These are phyloP conservation scores for Cetraspora pellucida DNA, from an alignment of 192 early-diverging fungal genomes.

Conservation along the genomic window DNA sequence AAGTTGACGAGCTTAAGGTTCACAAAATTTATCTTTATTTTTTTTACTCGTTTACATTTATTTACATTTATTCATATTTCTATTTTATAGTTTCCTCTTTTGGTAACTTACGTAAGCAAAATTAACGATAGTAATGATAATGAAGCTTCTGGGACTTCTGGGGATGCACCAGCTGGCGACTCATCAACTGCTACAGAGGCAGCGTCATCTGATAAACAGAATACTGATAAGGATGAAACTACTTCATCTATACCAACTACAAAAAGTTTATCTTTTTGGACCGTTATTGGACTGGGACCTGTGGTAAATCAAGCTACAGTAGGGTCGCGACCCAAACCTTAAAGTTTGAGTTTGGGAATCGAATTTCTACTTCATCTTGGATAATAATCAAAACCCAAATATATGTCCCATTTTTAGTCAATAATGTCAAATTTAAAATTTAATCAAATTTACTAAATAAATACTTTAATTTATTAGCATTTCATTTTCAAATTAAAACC, in stretches of 20 bases:
- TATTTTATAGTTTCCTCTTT: conserved; percentile 59
- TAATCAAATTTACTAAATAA: too few species aligned
- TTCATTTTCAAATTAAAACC: too few species aligned
- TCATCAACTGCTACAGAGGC: conserved; percentile 17
- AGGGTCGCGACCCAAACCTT: too few species aligned
- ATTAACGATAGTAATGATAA: conserved; percentile 45
- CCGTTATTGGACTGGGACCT: conserved; percentile 60
- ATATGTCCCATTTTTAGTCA: too few species aligned
- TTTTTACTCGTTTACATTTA: neutral
- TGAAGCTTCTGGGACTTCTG: conserved; percentile 13
- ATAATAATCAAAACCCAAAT: too few species aligned
- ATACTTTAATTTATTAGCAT: too few species aligned
- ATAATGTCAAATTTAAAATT: too few species aligned
- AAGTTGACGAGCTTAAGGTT: conserved; percentile 56
- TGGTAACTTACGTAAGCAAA: conserved; percentile 58
- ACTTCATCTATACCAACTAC: conserved; percentile 15
- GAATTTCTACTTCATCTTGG: too few species aligned
- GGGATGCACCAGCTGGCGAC: neutral
- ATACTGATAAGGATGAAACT: conserved; percentile 37
- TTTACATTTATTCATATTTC: neutral
- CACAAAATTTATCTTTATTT: conserved; percentile 7
- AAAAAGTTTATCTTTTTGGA: conserved; percentile 62
- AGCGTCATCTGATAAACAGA: conserved; percentile 38
- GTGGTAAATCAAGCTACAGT: conserved; percentile 24
- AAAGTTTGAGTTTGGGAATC: too few species aligned